Percentiles rank a stretch among this genome's conserved stretches.
Evolutionary conservation across 73 alveolate species (phyloP).

Genomic region (Paraurostyla sp.): DNA sequence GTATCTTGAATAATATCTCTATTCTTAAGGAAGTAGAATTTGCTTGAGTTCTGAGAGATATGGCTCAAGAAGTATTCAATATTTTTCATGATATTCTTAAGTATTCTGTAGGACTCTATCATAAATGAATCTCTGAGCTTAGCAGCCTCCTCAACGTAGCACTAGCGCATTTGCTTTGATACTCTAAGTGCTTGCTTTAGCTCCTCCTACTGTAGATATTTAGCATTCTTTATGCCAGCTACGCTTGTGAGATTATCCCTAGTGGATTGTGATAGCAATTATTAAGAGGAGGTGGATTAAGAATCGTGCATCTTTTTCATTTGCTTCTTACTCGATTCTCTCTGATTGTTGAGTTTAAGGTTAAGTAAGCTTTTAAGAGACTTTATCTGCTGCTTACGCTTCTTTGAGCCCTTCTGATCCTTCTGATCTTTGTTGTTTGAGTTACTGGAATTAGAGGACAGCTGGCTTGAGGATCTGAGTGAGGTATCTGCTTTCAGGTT

Average conservation of each 20-base stretch:
- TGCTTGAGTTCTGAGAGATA: neutral
- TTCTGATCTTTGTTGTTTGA: neutral
- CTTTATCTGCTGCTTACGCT: constrained; percentile 2
- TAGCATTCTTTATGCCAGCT: neutral
- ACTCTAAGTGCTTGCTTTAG: neutral
- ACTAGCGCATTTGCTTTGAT: neutral
- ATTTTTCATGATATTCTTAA: constrained; percentile 5
- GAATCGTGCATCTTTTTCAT: too few relatives aligned
- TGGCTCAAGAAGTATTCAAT: neutral
- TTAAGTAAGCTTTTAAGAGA: neutral
- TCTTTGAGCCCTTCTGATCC: neutral
- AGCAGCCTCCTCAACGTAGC: constrained; percentile 51
- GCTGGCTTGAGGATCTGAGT: too few relatives aligned
- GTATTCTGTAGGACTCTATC: constrained; percentile 37
- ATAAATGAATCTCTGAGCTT: constrained; percentile 44
- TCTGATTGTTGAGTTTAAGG: neutral
- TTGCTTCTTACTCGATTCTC: too few relatives aligned
- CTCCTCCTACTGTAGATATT: neutral
- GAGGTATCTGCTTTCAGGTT: constrained; percentile 24
- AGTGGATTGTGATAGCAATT: neutral
- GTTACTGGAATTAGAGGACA: too few relatives aligned
- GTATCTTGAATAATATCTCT: neutral
- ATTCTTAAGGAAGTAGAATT: neutral
- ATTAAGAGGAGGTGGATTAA: neutral
- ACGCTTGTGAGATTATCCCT: neutral